Evolutionary conservation across 176 grass and related monocot species (phyloP), one percentile per base, ranked within the genome.

Genomic region (Tuctoria greenei): DNA sequence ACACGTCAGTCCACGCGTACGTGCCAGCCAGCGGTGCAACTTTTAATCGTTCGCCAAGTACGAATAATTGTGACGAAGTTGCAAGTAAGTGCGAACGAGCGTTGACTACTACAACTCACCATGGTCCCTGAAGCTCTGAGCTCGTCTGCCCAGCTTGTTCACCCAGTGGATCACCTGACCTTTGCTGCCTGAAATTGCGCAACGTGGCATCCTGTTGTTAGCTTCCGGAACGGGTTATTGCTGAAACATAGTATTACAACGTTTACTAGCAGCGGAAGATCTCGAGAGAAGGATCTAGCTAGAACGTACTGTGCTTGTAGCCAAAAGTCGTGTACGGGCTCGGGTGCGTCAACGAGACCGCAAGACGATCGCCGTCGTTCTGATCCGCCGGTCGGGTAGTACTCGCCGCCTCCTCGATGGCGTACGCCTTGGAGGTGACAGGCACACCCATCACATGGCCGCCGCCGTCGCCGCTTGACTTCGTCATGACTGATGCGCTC

Each of bases 361-460:
- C 84, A 1, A 86, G 81, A 64, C 75, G 82, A 13, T 63, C 76
- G 51, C 71, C 78, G 35, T 54, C 72, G 44, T 72, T 71, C 28
- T 34, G 71, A 0, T 4, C 63, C 56, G 66, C 11, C 71, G 46
- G 18, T 8, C 47, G 75, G n/a, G n/a, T n/a, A n/a, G 38, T 46
- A 65, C 40, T 86, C 31, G 51, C 23, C 49, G 64, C 10, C 39
- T 89, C 83, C 76, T 93, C 87, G 44, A 86, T 54, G 68, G 87
- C 84, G 60, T 81, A 84, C 66, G 83, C 82, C 75, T 69, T 93
- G 73, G 80, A 78, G 54, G 83, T 83, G 10, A 86, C 90, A 12
- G 84, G 80, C 27, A 90, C 80, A 10, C 90, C 90, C 27, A 82
- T 74, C 60, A 93, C 86, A 60, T 90, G 87, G n/a, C 76, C 59